Evolutionary conservation across 1,284 basidiomycete genomes (phyloP).

Genomic region (Testicularia cyperi): DNA sequence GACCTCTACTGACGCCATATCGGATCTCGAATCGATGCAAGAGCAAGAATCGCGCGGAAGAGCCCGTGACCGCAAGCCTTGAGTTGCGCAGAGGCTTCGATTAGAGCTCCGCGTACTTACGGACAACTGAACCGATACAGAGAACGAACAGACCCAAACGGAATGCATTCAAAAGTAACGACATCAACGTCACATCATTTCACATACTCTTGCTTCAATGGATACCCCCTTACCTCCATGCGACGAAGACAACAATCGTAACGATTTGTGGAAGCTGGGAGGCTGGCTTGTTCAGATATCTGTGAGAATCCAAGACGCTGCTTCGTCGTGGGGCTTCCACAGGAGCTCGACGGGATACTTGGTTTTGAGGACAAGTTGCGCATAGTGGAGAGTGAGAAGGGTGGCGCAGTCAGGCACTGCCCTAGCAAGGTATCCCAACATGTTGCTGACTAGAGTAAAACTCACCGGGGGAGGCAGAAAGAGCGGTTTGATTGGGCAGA

Average conservation of each 20-base stretch:
- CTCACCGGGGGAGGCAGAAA: background rate
- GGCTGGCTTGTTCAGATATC: background rate
- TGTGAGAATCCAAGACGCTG: background rate
- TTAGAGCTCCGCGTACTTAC: background rate
- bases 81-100: background rate
- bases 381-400: background rate
- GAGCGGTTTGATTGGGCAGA: background rate
- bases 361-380: background rate
- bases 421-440: too few relatives aligned
- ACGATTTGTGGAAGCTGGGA: too few relatives aligned
- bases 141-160: too few relatives aligned
- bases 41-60: slow-evolving; percentile 15
- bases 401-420: background rate
- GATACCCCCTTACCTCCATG: too few relatives aligned
- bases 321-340: background rate
- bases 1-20: too few relatives aligned
- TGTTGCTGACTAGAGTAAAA: too few relatives aligned
- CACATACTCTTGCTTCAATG: too few relatives aligned
- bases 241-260: too few relatives aligned
- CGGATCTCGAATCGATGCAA: slow-evolving; percentile 6
- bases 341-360: background rate
- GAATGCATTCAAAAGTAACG: too few relatives aligned
- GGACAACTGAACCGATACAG: slow-evolving; percentile 1
- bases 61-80: slow-evolving; percentile 18
- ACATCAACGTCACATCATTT: too few relatives aligned